These are phyloP conservation scores for Aureobasidium uvarum DNA, from an alignment of 2,329 filamentous ascomycete species.

Conservation along the genomic window DNA sequence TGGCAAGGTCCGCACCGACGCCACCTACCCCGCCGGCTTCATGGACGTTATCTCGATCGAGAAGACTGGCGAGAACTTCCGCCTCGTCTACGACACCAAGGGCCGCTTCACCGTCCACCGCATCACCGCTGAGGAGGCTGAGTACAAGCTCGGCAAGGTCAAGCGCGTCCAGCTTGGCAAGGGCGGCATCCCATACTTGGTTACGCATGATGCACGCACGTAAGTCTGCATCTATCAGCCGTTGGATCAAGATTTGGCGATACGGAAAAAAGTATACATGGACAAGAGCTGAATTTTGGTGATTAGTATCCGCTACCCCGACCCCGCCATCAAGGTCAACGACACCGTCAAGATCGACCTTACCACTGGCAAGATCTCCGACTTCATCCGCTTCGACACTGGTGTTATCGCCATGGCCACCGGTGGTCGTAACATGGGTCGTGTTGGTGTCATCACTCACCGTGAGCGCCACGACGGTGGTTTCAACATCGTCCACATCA, in stretches of 20 bases:
- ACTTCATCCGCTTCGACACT: constrained; percentile 99
- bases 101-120: constrained; percentile 99
- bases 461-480: constrained; percentile 99
- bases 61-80: constrained; percentile 99
- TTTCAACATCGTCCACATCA: constrained; percentile 99
- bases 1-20: constrained; percentile 98
- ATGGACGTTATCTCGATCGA: constrained; percentile 99
- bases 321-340: constrained; percentile 98
- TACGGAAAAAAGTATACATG: constrained; percentile 44
- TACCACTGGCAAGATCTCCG: constrained; percentile 86
- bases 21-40: constrained; percentile 95
- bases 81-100: constrained; percentile 99
- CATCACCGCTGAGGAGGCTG: constrained; percentile 96
- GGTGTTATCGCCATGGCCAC: constrained; percentile 98
- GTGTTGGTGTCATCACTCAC: constrained; percentile 99
- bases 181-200: constrained; percentile 99
- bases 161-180: constrained; percentile 99
- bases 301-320: constrained; percentile 95
- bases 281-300: constrained; percentile 28
- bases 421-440: constrained; percentile 99
- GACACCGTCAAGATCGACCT: constrained; percentile 99
- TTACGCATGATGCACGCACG: constrained; percentile 99
- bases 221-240: constrained; percentile 99
- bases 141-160: constrained; percentile 99
- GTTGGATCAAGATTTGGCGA: constrained; percentile 99